Evolutionary conservation across 2,329 filamentous ascomycete genomes (phyloP), one percentile per base, ranked within the genome.

Genomic region (Aspergillus unguis): DNA sequence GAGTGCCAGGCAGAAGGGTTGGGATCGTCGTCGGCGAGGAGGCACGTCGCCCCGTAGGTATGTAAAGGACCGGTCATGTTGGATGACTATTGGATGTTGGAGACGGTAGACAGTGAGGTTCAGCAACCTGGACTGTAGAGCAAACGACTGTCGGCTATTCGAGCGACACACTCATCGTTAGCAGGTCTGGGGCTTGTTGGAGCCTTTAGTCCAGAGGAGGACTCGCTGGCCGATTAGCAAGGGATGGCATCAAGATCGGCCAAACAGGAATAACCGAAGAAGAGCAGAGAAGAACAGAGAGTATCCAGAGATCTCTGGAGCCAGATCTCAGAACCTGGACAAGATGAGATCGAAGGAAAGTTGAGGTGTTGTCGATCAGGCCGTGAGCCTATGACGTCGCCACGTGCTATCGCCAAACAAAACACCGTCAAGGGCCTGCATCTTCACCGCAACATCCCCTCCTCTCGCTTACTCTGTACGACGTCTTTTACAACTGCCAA

Each of bases 1-100:
- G 62, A 59, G 41, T 65, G 62, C 53, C 68, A 65, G 41, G 66
- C 62, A 37, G 65, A 55, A n/a, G 62, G 62, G 37, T 70, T 63
- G 9, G 70, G 62, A 29, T 67, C 63, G 44, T 68, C 65, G 44
- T 68, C 64, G 70, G 63, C 72, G 62, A 64, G 77, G 62, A 62
- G 80, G 65, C 86, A 89, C 50, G 77, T 79, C 27, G 79, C 68
- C 54, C 82, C 82, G 59, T 82, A 83, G 9, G 81, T 86, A 67
- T 88, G 85, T 44, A 73, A 63, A 58, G 70, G 64, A 55, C 68
- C 69, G 46, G 73, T 63, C 73, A 75, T 76, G 45, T 50, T 56
- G 57, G 42, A 41, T 36, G 37, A 7, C 23, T 7, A 29, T 36
- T 31, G 17, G n/a, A 46, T 28, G 32, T 23, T 32, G 26, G 4